These are phyloP conservation scores for Nevesoporus exiguus DNA, from an alignment of 768 basidiomycete genomes.

Conservation along the genomic window DNA sequence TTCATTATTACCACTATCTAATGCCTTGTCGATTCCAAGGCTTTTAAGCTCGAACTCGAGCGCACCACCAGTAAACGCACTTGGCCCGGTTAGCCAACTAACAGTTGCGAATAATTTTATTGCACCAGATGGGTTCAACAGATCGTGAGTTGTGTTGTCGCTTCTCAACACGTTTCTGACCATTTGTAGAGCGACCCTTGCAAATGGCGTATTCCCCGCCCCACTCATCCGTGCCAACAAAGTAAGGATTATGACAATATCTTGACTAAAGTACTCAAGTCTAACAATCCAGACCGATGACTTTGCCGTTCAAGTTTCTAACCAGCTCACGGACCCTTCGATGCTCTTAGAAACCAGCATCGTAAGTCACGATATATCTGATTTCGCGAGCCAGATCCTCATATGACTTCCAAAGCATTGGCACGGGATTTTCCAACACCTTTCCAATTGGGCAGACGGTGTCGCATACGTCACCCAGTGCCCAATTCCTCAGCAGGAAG, in stretches of 20 bases:
- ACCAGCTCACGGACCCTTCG: conserved; percentile 41
- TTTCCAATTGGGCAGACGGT: conserved; percentile 36
- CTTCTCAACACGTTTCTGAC: not conserved
- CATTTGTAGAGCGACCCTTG: conserved; percentile 39
- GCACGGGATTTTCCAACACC: conserved; percentile 30
- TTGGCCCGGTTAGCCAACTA: too few relatives aligned
- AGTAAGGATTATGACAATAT: conserved; percentile 2
- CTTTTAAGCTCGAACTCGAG: not conserved
- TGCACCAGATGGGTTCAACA: conserved; percentile 48
- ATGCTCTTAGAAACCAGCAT: conserved; percentile 49
- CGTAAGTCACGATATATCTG: conserved; percentile 14
- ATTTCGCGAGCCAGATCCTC: conserved; percentile 12
- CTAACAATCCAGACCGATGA: conserved; percentile 34
- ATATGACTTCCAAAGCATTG: conserved; percentile 27
- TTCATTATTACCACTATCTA: conserved; percentile 5
- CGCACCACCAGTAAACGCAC: too few relatives aligned
- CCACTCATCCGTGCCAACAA: conserved; percentile 44
- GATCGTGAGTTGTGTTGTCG: conserved; percentile 27
- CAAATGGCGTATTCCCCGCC: conserved; percentile 43
- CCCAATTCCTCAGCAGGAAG: conserved; percentile 34
- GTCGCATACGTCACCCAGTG: conserved; percentile 41
- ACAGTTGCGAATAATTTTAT: conserved; percentile 33
- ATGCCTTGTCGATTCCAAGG: not conserved
- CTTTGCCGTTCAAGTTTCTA: conserved; percentile 42
- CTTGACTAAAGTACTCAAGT: not conserved